Percentiles rank a stretch among this genome's conserved stretches.
These are phyloP conservation scores for Talaromyces sp. DNA, from an alignment of 2,329 filamentous ascomycete genomes.

Conservation along the genomic window DNA sequence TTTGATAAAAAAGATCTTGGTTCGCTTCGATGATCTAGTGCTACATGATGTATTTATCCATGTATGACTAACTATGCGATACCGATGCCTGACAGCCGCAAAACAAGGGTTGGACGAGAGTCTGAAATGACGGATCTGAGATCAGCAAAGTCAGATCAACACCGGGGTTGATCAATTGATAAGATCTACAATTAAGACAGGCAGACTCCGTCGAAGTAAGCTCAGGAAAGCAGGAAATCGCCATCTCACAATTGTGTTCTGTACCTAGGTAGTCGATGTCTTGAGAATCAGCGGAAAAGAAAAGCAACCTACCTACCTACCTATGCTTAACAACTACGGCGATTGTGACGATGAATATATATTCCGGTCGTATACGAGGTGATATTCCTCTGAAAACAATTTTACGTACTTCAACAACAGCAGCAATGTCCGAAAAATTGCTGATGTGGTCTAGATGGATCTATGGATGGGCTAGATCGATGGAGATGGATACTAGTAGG, in stretches of 20 bases:
- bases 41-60: too few relatives aligned
- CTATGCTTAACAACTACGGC: neutral
- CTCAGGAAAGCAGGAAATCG: too few relatives aligned
- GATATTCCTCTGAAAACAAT: neutral
- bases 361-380: neutral
- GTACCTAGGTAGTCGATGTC: too few relatives aligned
- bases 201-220: neutral
- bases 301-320: neutral
- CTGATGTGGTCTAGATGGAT: constrained; percentile 3
- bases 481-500: neutral
- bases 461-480: neutral
- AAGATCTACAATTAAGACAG: neutral
- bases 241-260: neutral
- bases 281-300: too few relatives aligned
- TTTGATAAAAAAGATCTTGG: too few relatives aligned
- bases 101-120: neutral
- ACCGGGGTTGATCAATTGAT: neutral
- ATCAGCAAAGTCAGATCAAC: neutral
- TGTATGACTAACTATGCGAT: neutral
- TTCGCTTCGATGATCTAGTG: neutral
- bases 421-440: neutral
- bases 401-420: neutral
- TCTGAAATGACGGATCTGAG: neutral
- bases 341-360: neutral
- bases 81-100: neutral